Percentiles rank a stretch among this genome's conserved stretches.
Evolutionary conservation across 1,139 yeast species (phyloP).

Genomic region (Zygoascus sp.): DNA sequence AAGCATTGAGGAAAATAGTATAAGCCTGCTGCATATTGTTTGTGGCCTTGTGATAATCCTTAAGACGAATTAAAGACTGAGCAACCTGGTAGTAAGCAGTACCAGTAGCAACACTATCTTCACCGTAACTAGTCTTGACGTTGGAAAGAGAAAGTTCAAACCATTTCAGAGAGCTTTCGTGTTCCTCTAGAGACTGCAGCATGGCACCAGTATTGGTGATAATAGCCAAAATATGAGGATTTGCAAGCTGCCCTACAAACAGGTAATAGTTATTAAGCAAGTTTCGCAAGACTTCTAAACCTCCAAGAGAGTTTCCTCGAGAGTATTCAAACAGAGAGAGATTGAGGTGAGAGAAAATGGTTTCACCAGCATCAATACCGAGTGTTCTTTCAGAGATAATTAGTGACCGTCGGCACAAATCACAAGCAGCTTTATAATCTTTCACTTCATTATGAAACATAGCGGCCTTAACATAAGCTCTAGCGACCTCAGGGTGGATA

Average conservation of each 20-base stretch:
- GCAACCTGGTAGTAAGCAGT: slow-evolving; percentile 62
- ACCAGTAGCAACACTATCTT: slow-evolving; percentile 54
- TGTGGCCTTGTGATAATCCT: slow-evolving; percentile 52
- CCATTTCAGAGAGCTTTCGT: slow-evolving; percentile 46
- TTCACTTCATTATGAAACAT: slow-evolving; percentile 63
- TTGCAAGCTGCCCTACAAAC: slow-evolving; percentile 48
- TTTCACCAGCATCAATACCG: slow-evolving; percentile 78
- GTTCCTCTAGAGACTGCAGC: slow-evolving; percentile 51
- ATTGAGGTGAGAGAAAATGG: slow-evolving; percentile 67
- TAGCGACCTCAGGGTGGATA: slow-evolving; percentile 75
- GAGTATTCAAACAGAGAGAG: slow-evolving; percentile 68
- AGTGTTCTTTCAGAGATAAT: slow-evolving; percentile 70
- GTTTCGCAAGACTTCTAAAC: slow-evolving; percentile 59
- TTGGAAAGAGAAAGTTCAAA: slow-evolving; percentile 47
- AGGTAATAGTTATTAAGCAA: slow-evolving; percentile 55
- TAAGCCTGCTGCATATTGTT: slow-evolving; percentile 51
- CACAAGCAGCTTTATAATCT: slow-evolving; percentile 55
- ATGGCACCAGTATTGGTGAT: slow-evolving; percentile 59
- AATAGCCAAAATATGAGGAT: slow-evolving; percentile 68
- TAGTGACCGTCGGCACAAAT: slow-evolving; percentile 67
- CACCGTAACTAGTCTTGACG: slow-evolving; percentile 50
- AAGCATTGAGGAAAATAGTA: slow-evolving; percentile 48
- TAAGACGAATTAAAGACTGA: slow-evolving; percentile 52
- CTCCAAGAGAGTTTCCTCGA: slow-evolving; percentile 54
- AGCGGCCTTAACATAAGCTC: slow-evolving; percentile 61